phyloP scores from a whole-genome alignment of 208 protist genomes.

The Leishmania tropica region DNA sequence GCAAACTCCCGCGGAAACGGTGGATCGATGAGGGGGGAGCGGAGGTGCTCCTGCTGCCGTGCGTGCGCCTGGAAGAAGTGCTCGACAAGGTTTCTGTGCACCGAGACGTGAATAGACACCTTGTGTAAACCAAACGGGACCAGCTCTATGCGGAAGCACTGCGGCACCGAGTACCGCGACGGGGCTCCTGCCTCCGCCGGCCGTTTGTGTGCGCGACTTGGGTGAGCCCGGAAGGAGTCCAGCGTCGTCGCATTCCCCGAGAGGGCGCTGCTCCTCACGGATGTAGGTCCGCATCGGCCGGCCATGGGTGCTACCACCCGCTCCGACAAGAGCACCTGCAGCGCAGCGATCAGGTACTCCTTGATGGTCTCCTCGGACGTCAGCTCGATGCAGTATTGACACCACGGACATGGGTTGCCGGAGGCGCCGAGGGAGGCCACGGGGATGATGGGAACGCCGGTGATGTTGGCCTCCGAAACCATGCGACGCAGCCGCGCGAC shows the following conservation, averaged over 20 bases:
- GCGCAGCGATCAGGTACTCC: slow-evolving; percentile 23
- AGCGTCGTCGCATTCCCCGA: slow-evolving; percentile 16
- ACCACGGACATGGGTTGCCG: slow-evolving; percentile 20
- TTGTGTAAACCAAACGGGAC: slow-evolving; percentile 24
- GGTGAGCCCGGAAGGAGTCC: slow-evolving; percentile 17
- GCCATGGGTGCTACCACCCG: slow-evolving; percentile 31
- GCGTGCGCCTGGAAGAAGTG: slow-evolving; percentile 42
- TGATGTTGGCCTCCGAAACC: slow-evolving; percentile 21
- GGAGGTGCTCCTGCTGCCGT: slow-evolving; percentile 15
- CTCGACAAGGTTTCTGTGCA: slow-evolving; percentile 31
- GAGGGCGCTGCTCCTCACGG: slow-evolving; percentile 16
- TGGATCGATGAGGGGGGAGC: slow-evolving; percentile 31
- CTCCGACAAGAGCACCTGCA: slow-evolving; percentile 18
- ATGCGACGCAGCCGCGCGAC: slow-evolving; percentile 30
- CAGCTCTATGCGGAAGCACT: slow-evolving; percentile 40
- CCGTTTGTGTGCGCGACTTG: neutral
- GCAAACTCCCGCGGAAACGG: slow-evolving; percentile 34
- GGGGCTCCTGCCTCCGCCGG: neutral
- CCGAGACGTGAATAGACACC: slow-evolving; percentile 40
- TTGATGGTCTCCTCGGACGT: slow-evolving; percentile 21
- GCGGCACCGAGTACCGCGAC: slow-evolving; percentile 25
- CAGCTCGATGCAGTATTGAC: slow-evolving; percentile 43
- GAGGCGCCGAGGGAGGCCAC: neutral
- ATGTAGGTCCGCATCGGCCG: slow-evolving; percentile 12
- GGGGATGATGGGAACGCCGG: slow-evolving; percentile 21